Percentiles rank a stretch among this genome's conserved stretches.
phyloP scores from a whole-genome alignment of 2,329 filamentous ascomycete genomes.

The Periconia sp. region DNA sequence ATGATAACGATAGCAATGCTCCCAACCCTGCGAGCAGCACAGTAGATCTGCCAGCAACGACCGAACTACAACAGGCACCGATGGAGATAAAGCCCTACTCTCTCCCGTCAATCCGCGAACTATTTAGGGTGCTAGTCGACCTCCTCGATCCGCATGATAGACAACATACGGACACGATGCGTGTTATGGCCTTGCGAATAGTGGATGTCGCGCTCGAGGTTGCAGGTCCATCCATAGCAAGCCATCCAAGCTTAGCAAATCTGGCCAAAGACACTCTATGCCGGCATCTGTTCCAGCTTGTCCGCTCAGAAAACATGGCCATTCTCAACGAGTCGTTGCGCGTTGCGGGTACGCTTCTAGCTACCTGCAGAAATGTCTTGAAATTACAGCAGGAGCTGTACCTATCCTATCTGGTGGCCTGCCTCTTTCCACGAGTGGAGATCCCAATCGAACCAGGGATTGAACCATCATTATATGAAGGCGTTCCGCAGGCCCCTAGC shows the following conservation, averaged over 20 bases:
- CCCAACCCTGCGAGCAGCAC: constrained; percentile 50
- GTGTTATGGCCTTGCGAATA: constrained; percentile 95
- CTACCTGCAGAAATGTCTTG: constrained; percentile 86
- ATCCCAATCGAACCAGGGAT: constrained; percentile 91
- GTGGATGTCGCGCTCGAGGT: constrained; percentile 98
- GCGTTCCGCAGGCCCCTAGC: constrained; percentile 89
- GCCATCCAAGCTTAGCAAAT: constrained; percentile 84
- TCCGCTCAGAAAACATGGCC: constrained; percentile 94
- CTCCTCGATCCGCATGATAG: constrained; percentile 91
- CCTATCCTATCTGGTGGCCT: constrained; percentile 90
- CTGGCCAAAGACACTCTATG: constrained; percentile 94
- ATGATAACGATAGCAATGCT: constrained; percentile 45
- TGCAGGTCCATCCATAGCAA: constrained; percentile 90
- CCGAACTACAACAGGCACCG: constrained; percentile 52
- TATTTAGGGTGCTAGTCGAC: constrained; percentile 92
- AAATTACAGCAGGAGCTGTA: constrained; percentile 98
- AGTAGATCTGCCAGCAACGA: constrained; percentile 50
- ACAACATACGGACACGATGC: constrained; percentile 91
- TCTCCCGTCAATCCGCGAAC: constrained; percentile 88
- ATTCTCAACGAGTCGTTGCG: constrained; percentile 91
- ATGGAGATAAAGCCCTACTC: constrained; percentile 83
- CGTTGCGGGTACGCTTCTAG: constrained; percentile 87
- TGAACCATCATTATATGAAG: constrained; percentile 88
- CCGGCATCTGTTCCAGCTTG: constrained; percentile 92
- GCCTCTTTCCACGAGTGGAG: constrained; percentile 90